Base-by-base conservation (phyloP, 108 stramenopile genomes). In the Phaeodactylum tricornutum region DNA sequence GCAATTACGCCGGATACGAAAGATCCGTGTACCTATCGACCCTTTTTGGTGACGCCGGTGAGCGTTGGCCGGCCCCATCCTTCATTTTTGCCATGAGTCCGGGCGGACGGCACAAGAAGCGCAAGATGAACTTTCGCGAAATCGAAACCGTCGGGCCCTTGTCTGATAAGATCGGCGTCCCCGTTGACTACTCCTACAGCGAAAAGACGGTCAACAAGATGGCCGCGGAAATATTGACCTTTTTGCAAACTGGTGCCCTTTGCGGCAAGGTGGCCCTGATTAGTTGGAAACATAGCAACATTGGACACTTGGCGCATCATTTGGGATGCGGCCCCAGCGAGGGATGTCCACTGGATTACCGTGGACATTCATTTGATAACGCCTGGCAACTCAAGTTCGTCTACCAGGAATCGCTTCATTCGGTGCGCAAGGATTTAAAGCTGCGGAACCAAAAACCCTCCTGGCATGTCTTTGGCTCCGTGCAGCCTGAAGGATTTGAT, bases 261-360 rank as follows among this genome's bases (percentile, higher is more conserved):
- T 69, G 67, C 33, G 62, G 62, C 19, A 69, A 63, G 28, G 22
- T 69, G 2, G 54, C 62, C 1, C 44, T 69, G 14, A 47, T 63
- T 29, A 37, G 36, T 17, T 69, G 67, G 67, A 69, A 69, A 28
- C 67, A 69, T 42, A 26, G n/a, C 2, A 36, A 59, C 3, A 54
- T 69, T 24, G 34, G 54, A 23, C 46, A 33, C 31, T 17, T 69
- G 11, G 67, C 67, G 8, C 57, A 40, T 11, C 11, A 43, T 9
- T 28, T 64, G 27, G 71, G 71, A 26, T 72, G 71, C 37, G 64
- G 55, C 19, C 55, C 61, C 1, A 14, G 15, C 3, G 25, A 72
- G 21, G 71, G 71, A 2, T 72, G 71, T 39, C 71, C 71, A 14
- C 17, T 38, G 11, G 21, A 33, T n/a, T 52, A 52, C 35, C 19